Evolutionary conservation across 768 basidiomycete species (phyloP), one percentile per base, ranked within the genome.

Genomic region (Mycena haematopus): DNA sequence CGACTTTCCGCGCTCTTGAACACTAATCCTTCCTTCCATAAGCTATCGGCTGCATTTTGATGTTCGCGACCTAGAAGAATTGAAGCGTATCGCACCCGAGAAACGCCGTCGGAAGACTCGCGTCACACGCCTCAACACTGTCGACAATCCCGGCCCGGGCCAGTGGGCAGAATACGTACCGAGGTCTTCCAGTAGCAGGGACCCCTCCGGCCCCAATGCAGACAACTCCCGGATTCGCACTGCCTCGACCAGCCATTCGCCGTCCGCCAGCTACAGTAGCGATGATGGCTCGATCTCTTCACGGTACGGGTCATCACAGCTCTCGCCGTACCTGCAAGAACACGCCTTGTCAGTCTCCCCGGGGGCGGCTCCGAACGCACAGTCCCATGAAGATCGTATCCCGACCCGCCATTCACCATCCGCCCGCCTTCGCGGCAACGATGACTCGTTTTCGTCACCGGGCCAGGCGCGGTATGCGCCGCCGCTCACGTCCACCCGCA

Each of bases 31-130:
- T n/a, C 2, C 29, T 17, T 31, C 21, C 11, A 36, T 36, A 33
- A 51, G 50, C 33, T 51, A 51, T 35, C 50, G 33, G 9, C n/a
- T 52, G 31, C 50, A 52, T 52, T 52, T 52, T 10, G 50, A 52
- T 35, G 2, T 35, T 4, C 50, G 50, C n/a, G 33, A 33, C 10
- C 50, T 31, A 1, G 50, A 52, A 21, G 50, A 33, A 3, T n/a
- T 52, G 50, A 27, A 8, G 21, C 31, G 33, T 9, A 1, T 9
- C n/a, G n/a, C 50, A 33, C 50, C 50, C 2, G 31, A 35, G 31
- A 52, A 52, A 27, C 50, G 33, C n/a, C 50, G 50, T 21, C 50
- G 31, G 5, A 52, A 52, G 50, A 22, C 25, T 15, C 50, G 50
- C 21, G 50, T 52, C 50, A 11, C 50, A 15, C 50, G 50, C n/a